Evolutionary conservation across 176 grass and related monocot species (phyloP), one percentile per base, ranked within the genome.

Genomic region (Paspalum notatum): DNA sequence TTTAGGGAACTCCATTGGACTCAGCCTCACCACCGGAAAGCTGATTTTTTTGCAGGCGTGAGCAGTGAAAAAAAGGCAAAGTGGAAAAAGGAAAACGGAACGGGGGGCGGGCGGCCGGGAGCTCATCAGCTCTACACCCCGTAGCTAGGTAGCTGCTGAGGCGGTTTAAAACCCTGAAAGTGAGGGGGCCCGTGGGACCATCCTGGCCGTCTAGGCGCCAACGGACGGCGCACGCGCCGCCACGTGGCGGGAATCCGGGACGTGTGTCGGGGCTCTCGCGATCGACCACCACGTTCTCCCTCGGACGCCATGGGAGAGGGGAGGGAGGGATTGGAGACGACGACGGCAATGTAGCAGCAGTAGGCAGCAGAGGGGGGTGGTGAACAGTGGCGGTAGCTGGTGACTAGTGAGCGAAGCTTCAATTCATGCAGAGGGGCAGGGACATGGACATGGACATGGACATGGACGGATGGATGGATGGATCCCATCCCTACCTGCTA

Each of bases 361-460:
- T 15, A 8, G 39, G 37, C 17, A 16, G 40, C 6, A 53, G 37
- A 15, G 67, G 12, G 26, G 4, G 48, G 43, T 37, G 4, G 54
- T 32, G 63, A 52, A 67, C 9, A 77, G 72, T 77, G 3, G 10
- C 26, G 49, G 22, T 27, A n/a, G n/a, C n/a, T n/a, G 13, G 48
- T 51, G 47, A 78, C 61, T 60, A 75, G 76, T 68, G 63, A 71
- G 78, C 82, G 87, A 85, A 89, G 82, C 87, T 89, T 81, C 57
- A 69, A 17, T 18, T 16, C 43, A 45, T 45, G 6, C 6, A 57
- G 32, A n/a, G n/a, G 45, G 44, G 65, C 65, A 68, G 21, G 65
- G 20, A 42, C 63, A 66, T 42, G 62, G 64, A 66, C 62, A 65
- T 10, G 64, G 64, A 67, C 8, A 56, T 1, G 54, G 54, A 21